Percentiles rank a stretch among this genome's conserved stretches.
Conservation (phyloP, 306 rosid species). For the Casuarina equisetifolia region DNA sequence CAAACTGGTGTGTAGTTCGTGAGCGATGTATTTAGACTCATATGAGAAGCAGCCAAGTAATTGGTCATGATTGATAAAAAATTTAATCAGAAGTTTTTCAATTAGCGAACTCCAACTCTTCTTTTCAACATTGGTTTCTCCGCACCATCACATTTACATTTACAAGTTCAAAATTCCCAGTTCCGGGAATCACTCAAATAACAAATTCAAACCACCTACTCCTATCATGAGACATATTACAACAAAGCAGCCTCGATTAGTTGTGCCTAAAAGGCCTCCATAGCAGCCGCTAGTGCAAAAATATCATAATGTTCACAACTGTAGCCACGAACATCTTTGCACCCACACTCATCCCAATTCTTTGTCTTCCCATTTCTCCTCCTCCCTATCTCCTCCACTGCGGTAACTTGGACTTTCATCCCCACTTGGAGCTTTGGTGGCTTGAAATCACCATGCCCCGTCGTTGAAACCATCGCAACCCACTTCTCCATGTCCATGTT, state of each 20-base stretch:
- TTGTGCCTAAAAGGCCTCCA: conserved; percentile 49
- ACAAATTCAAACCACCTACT: not conserved
- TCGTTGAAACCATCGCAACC: conserved; percentile 45
- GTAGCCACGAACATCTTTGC: conserved; percentile 48
- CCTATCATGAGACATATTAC: not conserved
- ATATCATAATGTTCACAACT: conserved; percentile 51
- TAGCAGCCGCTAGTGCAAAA: conserved; percentile 53
- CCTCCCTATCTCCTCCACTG: conserved; percentile 20
- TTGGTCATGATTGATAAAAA: too few species aligned
- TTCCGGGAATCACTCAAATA: not conserved
- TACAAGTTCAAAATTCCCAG: not conserved
- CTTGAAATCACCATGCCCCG: conserved; percentile 15
- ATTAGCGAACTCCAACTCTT: not conserved
- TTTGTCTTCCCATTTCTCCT: conserved; percentile 22
- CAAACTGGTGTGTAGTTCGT: too few species aligned
- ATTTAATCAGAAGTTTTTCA: too few species aligned
- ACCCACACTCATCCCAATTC: conserved; percentile 57
- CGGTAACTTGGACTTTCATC: conserved; percentile 36
- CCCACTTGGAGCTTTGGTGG: conserved; percentile 50
- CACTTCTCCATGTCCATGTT: conserved; percentile 62
- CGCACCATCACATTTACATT: not conserved
- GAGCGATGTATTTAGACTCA: too few species aligned
- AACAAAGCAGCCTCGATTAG: too few species aligned
- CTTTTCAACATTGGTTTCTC: not conserved
- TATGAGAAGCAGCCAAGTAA: too few species aligned